These are phyloP conservation scores for Amaranthus tricolor DNA, from an alignment of 179 eudicot species.

Conservation along the genomic window DNA sequence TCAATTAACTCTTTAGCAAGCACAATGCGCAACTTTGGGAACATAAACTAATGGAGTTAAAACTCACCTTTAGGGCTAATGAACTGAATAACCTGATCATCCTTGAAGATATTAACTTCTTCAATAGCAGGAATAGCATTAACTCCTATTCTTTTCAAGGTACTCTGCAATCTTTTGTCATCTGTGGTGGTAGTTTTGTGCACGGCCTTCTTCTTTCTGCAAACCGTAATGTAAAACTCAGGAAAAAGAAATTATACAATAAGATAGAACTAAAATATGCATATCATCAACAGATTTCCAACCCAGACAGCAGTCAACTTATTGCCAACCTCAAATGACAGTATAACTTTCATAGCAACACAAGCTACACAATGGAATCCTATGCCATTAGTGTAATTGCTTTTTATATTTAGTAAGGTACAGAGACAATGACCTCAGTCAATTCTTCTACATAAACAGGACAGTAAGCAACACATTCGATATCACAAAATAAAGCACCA, in stretches of 20 bases:
- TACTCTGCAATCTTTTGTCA: conserved; percentile 89
- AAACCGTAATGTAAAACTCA: background rate
- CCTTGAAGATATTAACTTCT: conserved; percentile 92
- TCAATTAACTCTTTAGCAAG: background rate
- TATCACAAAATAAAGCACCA: background rate
- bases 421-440: background rate
- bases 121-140: conserved; percentile 83
- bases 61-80: conserved; percentile 65
- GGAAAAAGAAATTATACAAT: no score
- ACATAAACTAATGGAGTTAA: no score
- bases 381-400: background rate
- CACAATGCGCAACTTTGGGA: no score
- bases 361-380: background rate
- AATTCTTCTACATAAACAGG: background rate
- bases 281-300: background rate
- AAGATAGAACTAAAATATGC: no score
- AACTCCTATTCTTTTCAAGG: conserved; percentile 88
- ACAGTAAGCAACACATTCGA: background rate
- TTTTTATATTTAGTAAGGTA: background rate
- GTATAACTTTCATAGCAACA: no score
- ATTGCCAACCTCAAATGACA: background rate
- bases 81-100: conserved; percentile 89
- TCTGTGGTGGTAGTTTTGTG: conserved; percentile 96
- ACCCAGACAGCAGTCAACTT: background rate
- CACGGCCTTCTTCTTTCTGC: conserved; percentile 97